phyloP scores from a whole-genome alignment of 2,329 filamentous ascomycete genomes.

The Elsinoe necatrix region DNA sequence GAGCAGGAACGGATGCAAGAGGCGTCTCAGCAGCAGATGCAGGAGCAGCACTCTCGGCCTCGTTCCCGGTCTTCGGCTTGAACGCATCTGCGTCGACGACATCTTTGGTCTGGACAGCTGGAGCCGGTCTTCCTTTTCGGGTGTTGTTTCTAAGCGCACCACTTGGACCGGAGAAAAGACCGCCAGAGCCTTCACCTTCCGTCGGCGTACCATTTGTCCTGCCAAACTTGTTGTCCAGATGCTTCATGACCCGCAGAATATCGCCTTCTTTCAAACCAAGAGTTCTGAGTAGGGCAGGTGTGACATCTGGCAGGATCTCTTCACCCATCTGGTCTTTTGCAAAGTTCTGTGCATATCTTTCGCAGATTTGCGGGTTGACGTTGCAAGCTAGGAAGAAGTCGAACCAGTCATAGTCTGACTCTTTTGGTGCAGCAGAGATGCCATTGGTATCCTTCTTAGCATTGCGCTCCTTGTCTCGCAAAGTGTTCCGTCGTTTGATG shows the following conservation, averaged over 20 bases:
- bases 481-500: constrained; percentile 50
- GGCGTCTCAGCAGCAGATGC: constrained; percentile 43
- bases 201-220: constrained; percentile 53
- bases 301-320: constrained; percentile 82
- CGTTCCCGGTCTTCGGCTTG: constrained; percentile 47
- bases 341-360: constrained; percentile 88
- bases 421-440: constrained; percentile 46
- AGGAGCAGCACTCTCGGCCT: constrained; percentile 34
- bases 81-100: constrained; percentile 83
- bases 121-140: constrained; percentile 78
- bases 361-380: constrained; percentile 84
- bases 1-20: constrained; percentile 36
- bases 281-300: constrained; percentile 70
- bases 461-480: constrained; percentile 41
- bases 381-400: constrained; percentile 94
- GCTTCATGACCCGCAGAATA: constrained; percentile 89
- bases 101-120: constrained; percentile 77
- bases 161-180: constrained; percentile 88
- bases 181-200: constrained; percentile 52
- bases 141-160: constrained; percentile 90
- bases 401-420: constrained; percentile 91
- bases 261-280: constrained; percentile 93
- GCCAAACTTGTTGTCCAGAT: constrained; percentile 69
- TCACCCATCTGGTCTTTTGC: constrained; percentile 91
- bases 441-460: constrained; percentile 23